phyloP scores from a whole-genome alignment of 2,329 filamentous ascomycete genomes.

The Colletotrichum kahawae region DNA sequence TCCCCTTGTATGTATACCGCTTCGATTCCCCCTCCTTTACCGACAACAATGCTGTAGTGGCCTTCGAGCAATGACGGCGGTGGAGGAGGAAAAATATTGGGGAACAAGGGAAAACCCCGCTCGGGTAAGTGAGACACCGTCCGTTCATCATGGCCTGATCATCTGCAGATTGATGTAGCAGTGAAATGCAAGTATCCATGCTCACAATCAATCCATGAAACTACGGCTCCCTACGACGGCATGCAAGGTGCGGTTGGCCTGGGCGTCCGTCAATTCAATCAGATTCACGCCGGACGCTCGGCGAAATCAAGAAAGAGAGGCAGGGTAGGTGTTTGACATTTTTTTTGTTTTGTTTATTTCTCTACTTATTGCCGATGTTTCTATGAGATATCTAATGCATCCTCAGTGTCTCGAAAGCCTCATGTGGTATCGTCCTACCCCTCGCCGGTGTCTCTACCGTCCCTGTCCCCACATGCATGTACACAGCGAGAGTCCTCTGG shows the following conservation, averaged over 20 bases:
- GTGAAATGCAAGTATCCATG: constrained; percentile 9
- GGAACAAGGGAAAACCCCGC: constrained; percentile 12
- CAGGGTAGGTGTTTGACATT: background rate
- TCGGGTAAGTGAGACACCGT: constrained; percentile 12
- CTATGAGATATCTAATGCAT: constrained; percentile 6
- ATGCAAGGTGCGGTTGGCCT: background rate
- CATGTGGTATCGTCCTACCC: background rate
- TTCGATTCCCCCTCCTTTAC: background rate
- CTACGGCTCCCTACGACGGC: background rate
- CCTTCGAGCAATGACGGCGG: background rate
- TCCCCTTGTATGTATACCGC: background rate
- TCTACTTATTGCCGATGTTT: background rate
- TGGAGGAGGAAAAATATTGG: background rate
- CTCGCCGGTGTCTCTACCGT: background rate
- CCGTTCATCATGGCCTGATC: constrained; percentile 15
- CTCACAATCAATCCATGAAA: background rate
- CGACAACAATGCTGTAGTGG: background rate
- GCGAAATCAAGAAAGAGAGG: background rate
- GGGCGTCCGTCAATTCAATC: background rate
- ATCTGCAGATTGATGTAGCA: constrained; percentile 18
- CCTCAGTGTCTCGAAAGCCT: constrained; percentile 7
- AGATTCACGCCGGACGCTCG: background rate
- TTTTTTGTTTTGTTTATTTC: background rate
- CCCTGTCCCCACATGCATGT: background rate
- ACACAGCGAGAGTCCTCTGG: background rate